phyloP scores from a whole-genome alignment of 371 early-diverging fungal species.

The Syncephalastrum monosporum region DNA sequence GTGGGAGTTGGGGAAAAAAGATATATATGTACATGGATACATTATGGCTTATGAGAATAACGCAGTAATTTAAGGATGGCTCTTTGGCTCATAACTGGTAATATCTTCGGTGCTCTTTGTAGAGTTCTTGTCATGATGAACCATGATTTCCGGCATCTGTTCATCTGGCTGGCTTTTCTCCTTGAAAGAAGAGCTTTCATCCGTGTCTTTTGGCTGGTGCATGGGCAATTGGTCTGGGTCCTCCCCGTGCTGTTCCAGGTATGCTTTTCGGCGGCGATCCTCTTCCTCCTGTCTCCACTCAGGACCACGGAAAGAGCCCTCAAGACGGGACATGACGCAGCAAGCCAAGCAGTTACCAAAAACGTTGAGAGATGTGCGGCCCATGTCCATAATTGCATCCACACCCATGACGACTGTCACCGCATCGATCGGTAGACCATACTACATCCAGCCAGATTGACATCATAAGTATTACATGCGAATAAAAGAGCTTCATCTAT shows the following conservation, averaged over 20 bases:
- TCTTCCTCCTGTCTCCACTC: constrained; percentile 46
- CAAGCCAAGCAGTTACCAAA: constrained; percentile 77
- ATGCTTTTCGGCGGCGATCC: constrained; percentile 37
- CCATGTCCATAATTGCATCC: constrained; percentile 83
- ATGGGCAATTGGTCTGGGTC: background rate
- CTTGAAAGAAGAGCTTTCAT: constrained; percentile 1
- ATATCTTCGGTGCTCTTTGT: constrained; percentile 1
- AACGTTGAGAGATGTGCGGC: constrained; percentile 72
- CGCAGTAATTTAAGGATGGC: too few species aligned
- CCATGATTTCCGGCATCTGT: constrained; percentile 11
- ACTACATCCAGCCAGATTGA: constrained; percentile 1
- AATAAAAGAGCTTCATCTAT: constrained; percentile 6
- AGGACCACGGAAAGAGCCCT: constrained; percentile 67
- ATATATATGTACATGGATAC: too few species aligned
- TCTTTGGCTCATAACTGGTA: too few species aligned
- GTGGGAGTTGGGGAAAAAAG: too few species aligned
- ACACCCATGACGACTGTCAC: constrained; percentile 44
- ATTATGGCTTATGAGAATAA: too few species aligned
- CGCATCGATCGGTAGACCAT: constrained; percentile 16
- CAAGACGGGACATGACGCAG: constrained; percentile 71
- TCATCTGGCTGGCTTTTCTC: background rate
- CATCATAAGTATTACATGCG: constrained; percentile 23
- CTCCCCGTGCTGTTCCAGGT: constrained; percentile 33
- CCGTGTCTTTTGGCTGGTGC: background rate
- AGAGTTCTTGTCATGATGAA: constrained; percentile 12